phyloP scores from a whole-genome alignment of 2,329 filamentous ascomycete species.

The Chrysosporium keratinophilum region DNA sequence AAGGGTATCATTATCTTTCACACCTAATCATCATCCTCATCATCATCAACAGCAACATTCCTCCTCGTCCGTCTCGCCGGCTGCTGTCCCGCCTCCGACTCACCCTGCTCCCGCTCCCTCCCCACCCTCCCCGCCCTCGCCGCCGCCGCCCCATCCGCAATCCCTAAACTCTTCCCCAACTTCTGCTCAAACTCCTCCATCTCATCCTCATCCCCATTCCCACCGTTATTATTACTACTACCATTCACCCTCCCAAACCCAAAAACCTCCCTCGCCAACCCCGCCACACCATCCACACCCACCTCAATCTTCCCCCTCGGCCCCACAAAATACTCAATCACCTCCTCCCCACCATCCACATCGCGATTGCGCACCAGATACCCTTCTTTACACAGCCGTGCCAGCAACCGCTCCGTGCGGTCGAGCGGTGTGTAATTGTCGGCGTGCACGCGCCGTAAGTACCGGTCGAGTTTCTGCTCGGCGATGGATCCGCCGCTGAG shows the following conservation, averaged over 20 bases:
- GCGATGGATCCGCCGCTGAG: conserved; percentile 62
- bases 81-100: neutral
- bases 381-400: conserved; percentile 66
- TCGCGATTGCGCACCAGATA: conserved; percentile 72
- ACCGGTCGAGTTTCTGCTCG: conserved; percentile 67
- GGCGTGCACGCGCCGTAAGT: conserved; percentile 64
- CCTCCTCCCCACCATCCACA: conserved; percentile 58
- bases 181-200: conserved; percentile 43
- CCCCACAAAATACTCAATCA: conserved; percentile 72
- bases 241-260: conserved; percentile 26
- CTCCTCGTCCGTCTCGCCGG: neutral
- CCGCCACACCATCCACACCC: conserved; percentile 62
- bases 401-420: conserved; percentile 64
- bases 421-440: conserved; percentile 63
- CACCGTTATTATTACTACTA: too few relatives aligned
- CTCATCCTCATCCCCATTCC: conserved; percentile 16
- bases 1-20: neutral
- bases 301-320: conserved; percentile 79
- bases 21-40: conserved; percentile 2
- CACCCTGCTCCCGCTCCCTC: neutral
- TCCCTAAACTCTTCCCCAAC: conserved; percentile 48
- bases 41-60: conserved; percentile 1
- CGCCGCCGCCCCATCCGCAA: neutral
- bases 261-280: conserved; percentile 53
- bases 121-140: neutral